phyloP scores from a whole-genome alignment of 73 alveolate species.

The Tetrahymena borealis region DNA sequence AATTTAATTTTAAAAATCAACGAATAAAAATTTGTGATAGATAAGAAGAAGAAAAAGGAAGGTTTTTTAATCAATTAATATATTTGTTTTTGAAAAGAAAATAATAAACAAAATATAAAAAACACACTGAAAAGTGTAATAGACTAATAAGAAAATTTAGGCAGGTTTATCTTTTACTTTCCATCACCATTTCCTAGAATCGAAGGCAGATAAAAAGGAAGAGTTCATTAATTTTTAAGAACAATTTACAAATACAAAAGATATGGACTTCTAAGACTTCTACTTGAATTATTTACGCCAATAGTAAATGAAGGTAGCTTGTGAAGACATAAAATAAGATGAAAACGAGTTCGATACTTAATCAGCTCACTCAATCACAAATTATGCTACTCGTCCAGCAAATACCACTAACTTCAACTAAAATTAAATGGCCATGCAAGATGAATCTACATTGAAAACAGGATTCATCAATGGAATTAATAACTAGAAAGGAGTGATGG shows the following conservation, averaged over 20 bases:
- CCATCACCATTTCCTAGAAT: not conserved
- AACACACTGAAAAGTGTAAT: not conserved
- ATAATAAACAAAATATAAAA: not conserved
- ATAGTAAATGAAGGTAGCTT: not conserved
- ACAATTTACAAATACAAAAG: not conserved
- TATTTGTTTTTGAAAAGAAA: not conserved
- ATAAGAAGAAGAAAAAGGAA: not conserved
- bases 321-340: not conserved
- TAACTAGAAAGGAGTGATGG: not conserved
- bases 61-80: not conserved
- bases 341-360: not conserved
- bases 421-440: not conserved
- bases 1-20: not conserved
- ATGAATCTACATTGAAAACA: not conserved
- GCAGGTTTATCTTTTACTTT: not conserved
- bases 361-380: not conserved
- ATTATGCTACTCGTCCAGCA: not conserved
- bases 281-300: not conserved
- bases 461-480: not conserved
- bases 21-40: not conserved
- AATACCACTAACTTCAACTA: not conserved
- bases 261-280: not conserved
- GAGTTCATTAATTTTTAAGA: not conserved
- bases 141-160: not conserved
- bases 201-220: no score